Base-by-base conservation (phyloP, 2,329 filamentous ascomycete genomes). In the Penicillium expansum region DNA sequence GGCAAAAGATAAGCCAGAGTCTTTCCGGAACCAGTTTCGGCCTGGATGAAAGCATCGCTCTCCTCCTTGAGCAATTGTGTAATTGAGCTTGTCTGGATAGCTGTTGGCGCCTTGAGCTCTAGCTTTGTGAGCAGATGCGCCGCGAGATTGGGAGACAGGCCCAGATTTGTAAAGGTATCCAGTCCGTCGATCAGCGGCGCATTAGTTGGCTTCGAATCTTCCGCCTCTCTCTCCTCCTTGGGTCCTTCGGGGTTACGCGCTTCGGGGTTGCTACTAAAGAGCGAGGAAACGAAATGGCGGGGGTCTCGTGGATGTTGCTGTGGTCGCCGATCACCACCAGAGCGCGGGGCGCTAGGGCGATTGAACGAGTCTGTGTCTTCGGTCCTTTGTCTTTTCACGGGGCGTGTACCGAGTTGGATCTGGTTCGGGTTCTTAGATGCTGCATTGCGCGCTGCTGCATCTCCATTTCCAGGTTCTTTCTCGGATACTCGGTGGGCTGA, bases 21-120 rank as follows among this genome's bases (percentile, higher is more conserved):
- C 78, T 99, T 99, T 76, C 94, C 94, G 0, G 94, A 99, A 65
- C 94, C 94, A 0, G 94, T 99, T 77, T 99, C 89, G 3, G 94
- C 95, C 73, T 97, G 94, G 33, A 99, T 88, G 68, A 99, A 99
- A 2, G 92, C 92, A 78, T 99, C 94, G 44, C 85, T 87, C 66
- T 96, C 89, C 52, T 89, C 87, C 41, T 86, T 86, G 43, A 96
- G 76, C 59, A 99, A 77, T 66, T 94, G 87, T 41, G 89, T 83
- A 38, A 99, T 87, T 0, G 93, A 89, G 60, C 90, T 91, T 67
- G 92, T 92, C 76, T 99, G 94, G 70, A 99, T 97, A 0, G 91
- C 91, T 0, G 94, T 99, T 6, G 94, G 94, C 0, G 91, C 89
- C 71, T 92, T 94, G 71, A 99, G 83, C 55, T 88, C 84, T 74